Evolutionary conservation across 495 filamentous ascomycete species (phyloP).

Genomic region (Stereocaulon alpinum): DNA sequence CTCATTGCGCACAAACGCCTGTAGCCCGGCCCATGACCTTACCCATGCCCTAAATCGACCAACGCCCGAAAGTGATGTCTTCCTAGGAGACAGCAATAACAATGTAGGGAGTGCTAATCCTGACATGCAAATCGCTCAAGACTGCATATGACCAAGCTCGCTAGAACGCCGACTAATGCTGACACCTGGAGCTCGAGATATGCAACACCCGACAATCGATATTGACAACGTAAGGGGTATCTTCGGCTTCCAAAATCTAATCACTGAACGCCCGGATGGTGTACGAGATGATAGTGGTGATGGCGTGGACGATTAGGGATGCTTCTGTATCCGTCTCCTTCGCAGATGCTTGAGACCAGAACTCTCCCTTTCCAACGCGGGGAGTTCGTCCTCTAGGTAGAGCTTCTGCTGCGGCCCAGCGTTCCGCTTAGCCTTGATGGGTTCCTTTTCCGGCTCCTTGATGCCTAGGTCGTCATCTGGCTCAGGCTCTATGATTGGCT

Average conservation of each 20-base stretch:
- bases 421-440: conserved; percentile 1
- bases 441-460: background rate
- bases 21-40: too few species aligned
- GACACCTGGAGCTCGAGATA: too few species aligned
- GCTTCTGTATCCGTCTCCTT: background rate
- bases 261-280: background rate
- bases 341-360: conserved; percentile 8
- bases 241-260: background rate
- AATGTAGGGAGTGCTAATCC: too few species aligned
- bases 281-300: background rate
- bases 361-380: conserved; percentile 1
- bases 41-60: too few species aligned
- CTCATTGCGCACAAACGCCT: too few species aligned
- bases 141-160: too few species aligned
- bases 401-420: background rate
- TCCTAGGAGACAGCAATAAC: too few species aligned
- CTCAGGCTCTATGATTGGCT: conserved; percentile 7
- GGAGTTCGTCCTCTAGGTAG: background rate
- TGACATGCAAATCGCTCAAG: too few species aligned
- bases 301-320: background rate
- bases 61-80: too few species aligned
- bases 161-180: too few species aligned
- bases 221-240: background rate
- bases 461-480: background rate
- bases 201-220: background rate